Evolutionary conservation across 306 rosid species (phyloP).

Genomic region (Cicer chorassanicum): DNA sequence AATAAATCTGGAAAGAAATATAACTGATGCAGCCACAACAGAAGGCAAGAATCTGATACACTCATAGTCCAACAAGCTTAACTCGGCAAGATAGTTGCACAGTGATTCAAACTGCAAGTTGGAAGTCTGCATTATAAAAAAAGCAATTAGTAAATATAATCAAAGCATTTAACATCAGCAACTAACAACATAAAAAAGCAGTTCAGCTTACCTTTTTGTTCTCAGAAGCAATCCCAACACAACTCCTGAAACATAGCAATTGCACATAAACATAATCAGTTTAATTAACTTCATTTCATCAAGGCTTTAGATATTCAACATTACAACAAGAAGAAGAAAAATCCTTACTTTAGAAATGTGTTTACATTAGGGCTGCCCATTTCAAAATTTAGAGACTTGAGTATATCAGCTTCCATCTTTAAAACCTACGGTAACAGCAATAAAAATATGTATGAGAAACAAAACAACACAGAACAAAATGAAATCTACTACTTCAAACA

Average conservation of each 20-base stretch:
- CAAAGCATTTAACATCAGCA: background rate
- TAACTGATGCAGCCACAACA: slow-evolving; percentile 72
- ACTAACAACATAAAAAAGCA: background rate
- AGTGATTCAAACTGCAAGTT: slow-evolving; percentile 64
- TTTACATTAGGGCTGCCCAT: slow-evolving; percentile 77
- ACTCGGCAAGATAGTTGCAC: slow-evolving; percentile 72
- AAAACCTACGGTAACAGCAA: slow-evolving; percentile 57
- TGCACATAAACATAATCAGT: background rate
- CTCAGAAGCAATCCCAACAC: slow-evolving; percentile 50
- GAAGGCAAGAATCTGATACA: slow-evolving; percentile 78
- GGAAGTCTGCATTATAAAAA: slow-evolving; percentile 50
- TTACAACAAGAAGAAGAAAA: background rate
- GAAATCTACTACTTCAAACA: background rate
- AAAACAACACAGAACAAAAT: background rate
- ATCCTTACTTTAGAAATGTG: slow-evolving; percentile 70
- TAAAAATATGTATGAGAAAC: background rate
- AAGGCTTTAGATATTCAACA: no score
- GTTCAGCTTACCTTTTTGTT: slow-evolving; percentile 49
- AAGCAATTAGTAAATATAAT: slow-evolving; percentile 15
- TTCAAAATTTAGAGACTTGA: slow-evolving; percentile 69
- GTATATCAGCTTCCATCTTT: slow-evolving; percentile 81
- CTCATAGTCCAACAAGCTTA: slow-evolving; percentile 74
- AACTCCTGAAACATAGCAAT: slow-evolving; percentile 51
- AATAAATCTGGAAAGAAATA: slow-evolving; percentile 73
- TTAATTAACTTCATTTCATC: background rate